phyloP scores from a whole-genome alignment of 768 basidiomycete genomes.

The Polyporus arcularius region DNA sequence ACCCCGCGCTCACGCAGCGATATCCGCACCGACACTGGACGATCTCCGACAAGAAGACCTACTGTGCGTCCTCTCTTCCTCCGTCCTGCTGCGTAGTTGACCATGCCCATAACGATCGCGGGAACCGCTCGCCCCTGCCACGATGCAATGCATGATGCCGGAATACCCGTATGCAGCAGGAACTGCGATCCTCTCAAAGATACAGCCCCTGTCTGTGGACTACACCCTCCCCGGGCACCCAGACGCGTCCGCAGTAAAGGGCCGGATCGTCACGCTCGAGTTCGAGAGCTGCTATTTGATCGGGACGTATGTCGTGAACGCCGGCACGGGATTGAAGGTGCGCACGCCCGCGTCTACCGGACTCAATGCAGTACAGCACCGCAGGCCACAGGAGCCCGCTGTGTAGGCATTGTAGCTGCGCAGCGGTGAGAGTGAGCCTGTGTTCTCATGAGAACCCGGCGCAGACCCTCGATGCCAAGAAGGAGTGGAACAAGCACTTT shows the following conservation, averaged over 20 bases:
- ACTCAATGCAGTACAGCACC: background rate
- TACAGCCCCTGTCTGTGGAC: constrained; percentile 65
- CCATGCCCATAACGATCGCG: background rate
- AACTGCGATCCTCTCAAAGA: constrained; percentile 78
- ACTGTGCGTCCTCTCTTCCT: constrained; percentile 47
- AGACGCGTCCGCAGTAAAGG: constrained; percentile 61
- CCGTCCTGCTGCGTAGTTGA: too few species aligned
- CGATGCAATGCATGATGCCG: background rate
- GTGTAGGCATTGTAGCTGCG: background rate
- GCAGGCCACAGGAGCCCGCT: background rate
- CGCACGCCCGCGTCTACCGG: background rate
- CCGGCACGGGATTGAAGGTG: constrained; percentile 76
- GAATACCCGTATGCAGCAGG: constrained; percentile 52
- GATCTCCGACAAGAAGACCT: constrained; percentile 75
- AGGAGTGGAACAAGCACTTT: constrained; percentile 80
- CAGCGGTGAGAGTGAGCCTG: background rate
- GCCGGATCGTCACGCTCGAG: constrained; percentile 82
- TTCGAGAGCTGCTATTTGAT: constrained; percentile 70
- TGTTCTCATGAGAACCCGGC: background rate
- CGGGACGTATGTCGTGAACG: constrained; percentile 85
- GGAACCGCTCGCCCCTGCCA: background rate
- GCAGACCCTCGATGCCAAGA: constrained; percentile 76
- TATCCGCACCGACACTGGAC: constrained; percentile 80
- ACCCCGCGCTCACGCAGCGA: constrained; percentile 53
- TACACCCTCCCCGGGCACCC: constrained; percentile 78